Conservation (phyloP, 352 stramenopile species). For the Globisporangium sylvaticum region DNA sequence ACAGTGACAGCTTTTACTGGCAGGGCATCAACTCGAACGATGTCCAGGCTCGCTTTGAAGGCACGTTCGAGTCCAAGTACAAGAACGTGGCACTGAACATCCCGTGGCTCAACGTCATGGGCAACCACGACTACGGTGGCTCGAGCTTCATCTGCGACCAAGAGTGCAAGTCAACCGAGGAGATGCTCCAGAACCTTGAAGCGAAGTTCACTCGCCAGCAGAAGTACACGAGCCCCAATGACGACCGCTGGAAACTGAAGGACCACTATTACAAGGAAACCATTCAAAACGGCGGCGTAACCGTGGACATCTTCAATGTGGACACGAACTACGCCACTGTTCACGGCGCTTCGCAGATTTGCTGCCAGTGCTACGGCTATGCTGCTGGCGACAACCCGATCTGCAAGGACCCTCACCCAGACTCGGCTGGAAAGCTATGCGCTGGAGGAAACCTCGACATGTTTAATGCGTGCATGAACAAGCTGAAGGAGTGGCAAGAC, state of each 20-base stretch:
- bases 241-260: constrained; percentile 63
- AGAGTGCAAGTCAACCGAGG: constrained; percentile 42
- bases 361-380: constrained; percentile 75
- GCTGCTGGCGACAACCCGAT: constrained; percentile 21
- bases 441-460: constrained; percentile 45
- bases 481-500: constrained; percentile 49
- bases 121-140: constrained; percentile 81
- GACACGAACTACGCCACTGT: constrained; percentile 62
- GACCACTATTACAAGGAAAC: constrained; percentile 72
- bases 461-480: constrained; percentile 54
- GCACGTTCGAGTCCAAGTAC: constrained; percentile 72
- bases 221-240: constrained; percentile 66
- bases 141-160: constrained; percentile 64
- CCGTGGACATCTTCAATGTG: constrained; percentile 72
- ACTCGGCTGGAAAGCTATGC: constrained; percentile 34
- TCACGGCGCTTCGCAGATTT: constrained; percentile 61
- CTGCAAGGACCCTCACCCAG: constrained; percentile 45
- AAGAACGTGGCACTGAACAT: constrained; percentile 46
- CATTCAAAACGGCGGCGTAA: constrained; percentile 37
- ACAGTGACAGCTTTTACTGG: constrained; percentile 83
- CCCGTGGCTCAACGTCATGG: constrained; percentile 71
- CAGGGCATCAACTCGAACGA: constrained; percentile 53
- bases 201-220: constrained; percentile 59
- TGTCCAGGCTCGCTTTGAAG: constrained; percentile 51
- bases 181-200: constrained; percentile 43